A percentile compares a stretch with the other conserved stretches of the same genome.
These are phyloP conservation scores for Priceomyces castillae DNA, from an alignment of 805 yeast species.

Conservation along the genomic window DNA sequence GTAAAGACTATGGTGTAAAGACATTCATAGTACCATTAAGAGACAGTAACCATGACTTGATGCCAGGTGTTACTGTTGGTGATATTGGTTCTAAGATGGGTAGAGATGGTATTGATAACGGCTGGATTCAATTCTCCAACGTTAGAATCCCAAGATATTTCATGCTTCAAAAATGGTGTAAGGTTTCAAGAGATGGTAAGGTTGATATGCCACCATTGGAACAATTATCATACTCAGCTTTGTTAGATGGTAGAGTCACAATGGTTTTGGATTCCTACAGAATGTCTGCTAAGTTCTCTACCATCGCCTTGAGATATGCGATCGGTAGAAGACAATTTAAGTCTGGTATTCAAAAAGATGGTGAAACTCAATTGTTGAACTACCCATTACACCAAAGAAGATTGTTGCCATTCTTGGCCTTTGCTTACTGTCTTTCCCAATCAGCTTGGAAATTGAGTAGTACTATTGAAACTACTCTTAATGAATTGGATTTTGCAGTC, in stretches of 20 bases:
- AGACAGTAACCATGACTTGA: constrained; percentile 40
- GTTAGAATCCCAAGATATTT: constrained; percentile 45
- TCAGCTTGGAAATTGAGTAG: constrained; percentile 40
- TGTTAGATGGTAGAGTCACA: constrained; percentile 44
- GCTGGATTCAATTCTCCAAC: constrained; percentile 46
- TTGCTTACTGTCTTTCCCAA: constrained; percentile 34
- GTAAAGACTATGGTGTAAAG: constrained; percentile 46
- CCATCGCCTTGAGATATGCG: constrained; percentile 45
- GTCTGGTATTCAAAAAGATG: constrained; percentile 22
- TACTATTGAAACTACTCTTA: constrained; percentile 29
- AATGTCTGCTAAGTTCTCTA: constrained; percentile 39
- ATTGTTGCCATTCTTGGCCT: constrained; percentile 43
- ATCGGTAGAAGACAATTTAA: constrained; percentile 47
- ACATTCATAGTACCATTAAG: constrained; percentile 46
- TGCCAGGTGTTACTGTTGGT: constrained; percentile 45
- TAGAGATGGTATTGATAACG: constrained; percentile 48
- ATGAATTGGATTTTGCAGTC: constrained; percentile 38
- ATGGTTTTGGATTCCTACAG: constrained; percentile 46
- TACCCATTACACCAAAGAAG: constrained; percentile 47
- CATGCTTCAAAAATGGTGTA: constrained; percentile 46
- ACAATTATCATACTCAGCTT: constrained; percentile 43
- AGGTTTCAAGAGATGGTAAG: constrained; percentile 38
- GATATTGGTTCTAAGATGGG: constrained; percentile 51
- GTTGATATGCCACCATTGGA: constrained; percentile 45
- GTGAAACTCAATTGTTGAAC: constrained; percentile 42